Base-by-base conservation (phyloP, 768 basidiomycete species). In the Panaeolus cyanescens region DNA sequence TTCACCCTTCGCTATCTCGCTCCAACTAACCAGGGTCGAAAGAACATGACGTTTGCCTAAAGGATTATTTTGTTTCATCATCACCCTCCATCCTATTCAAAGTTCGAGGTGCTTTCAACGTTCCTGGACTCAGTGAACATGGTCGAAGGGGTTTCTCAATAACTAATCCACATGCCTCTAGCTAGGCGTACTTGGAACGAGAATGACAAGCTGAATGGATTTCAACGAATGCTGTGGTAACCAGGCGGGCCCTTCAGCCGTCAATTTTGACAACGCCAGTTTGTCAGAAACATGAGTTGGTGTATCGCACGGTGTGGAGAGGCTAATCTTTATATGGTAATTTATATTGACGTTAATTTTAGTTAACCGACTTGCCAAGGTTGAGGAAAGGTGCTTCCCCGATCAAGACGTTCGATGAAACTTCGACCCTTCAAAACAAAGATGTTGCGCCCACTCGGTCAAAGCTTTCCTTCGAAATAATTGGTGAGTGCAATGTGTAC, bases 341-440 rank as follows among this genome's bases (percentile, higher is more conserved):
- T 1, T 28, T 50, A 25, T 28, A 50, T 50, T 42, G 39, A 50
- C 45, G 45, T 50, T 28, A 50, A 50, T 50, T 50, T 20, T 28
- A 13, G 45, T 50, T 50, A 50, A 13, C 22, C 22, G 45, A 15
- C 22, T 50, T 50, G 25, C 45, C 45, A 50, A 20, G n/a, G 37
- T 19, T 39, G 17, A 39, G 17, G 17, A 20, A 2, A 19, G 15
- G 10, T 50, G 9, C 13, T 28, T 50, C 45, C 45, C 45, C 45
- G 45, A 50, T 50, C 45, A 50, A 50, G 45, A 5, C 45, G 45
- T 50, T 28, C 22, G 15, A 50, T 30, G 45, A 50, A 50, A 50
- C 45, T 50, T 50, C 45, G 25, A 50, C 45, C 45, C 45, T 50
- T 50, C 45, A 50, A 50, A 50, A 50, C 25, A 50, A 50, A 28